Percentiles rank a stretch among this genome's conserved stretches.
phyloP scores from a whole-genome alignment of 495 filamentous ascomycete genomes.

The Clavariopsis aquatica region DNA sequence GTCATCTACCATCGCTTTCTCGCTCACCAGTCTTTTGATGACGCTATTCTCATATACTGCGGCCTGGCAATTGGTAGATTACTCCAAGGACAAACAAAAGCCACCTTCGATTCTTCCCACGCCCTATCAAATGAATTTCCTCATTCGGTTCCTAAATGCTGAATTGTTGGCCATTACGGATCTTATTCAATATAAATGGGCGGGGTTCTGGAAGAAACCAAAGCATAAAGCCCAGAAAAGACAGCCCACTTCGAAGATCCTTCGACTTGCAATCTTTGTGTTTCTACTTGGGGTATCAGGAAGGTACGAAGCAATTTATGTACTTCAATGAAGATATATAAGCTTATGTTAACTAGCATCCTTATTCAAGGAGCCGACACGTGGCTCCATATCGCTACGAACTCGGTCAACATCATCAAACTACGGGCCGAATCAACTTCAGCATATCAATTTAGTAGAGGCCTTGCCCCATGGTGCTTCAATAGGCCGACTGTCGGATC shows the following conservation, averaged over 20 bases:
- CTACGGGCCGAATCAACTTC: background rate
- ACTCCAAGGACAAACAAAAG: background rate
- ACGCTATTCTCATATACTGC: background rate
- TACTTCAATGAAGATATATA: no score
- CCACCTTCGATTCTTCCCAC: background rate
- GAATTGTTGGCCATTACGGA: constrained; percentile 13
- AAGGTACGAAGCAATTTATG: constrained; percentile 1
- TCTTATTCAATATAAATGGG: background rate
- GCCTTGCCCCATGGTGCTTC: constrained; percentile 21
- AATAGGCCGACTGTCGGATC: background rate
- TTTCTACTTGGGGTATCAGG: background rate
- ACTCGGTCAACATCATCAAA: constrained; percentile 6
- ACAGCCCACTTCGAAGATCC: background rate
- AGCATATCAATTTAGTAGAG: background rate
- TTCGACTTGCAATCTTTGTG: background rate
- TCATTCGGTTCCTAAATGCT: constrained; percentile 16
- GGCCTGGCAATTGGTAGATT: background rate
- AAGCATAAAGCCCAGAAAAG: no score
- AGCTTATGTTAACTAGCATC: background rate
- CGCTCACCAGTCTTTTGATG: constrained; percentile 21
- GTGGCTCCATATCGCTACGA: constrained; percentile 13
- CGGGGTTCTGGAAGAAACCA: background rate
- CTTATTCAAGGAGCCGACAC: constrained; percentile 22
- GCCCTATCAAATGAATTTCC: constrained; percentile 18
- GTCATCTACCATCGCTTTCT: constrained; percentile 19